Conservation (phyloP, 106 monocot species). For the Dendrobium catenatum region DNA sequence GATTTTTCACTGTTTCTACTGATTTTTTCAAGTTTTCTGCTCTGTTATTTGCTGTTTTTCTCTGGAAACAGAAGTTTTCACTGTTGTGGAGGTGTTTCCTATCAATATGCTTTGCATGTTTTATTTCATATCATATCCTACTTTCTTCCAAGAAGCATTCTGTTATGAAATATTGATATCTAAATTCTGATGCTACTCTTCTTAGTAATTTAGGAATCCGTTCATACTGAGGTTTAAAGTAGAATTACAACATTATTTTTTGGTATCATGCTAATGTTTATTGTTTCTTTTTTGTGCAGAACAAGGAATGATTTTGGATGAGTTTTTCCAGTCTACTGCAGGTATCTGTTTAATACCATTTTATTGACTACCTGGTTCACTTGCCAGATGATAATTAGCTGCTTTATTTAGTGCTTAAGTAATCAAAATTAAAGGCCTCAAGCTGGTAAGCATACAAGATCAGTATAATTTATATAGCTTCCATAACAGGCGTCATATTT, state of each 20-base stretch:
- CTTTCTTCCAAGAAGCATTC: background rate
- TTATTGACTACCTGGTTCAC: background rate
- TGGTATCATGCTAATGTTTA: background rate
- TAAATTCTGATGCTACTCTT: background rate
- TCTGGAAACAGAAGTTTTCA: too few relatives aligned
- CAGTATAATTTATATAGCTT: background rate
- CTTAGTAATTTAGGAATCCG: background rate
- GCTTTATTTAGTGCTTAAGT: background rate
- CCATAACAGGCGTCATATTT: background rate
- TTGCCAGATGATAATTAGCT: background rate
- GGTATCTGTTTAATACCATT: conserved; percentile 28
- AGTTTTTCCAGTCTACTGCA: conserved; percentile 93
- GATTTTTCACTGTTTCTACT: too few relatives aligned
- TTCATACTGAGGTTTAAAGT: background rate
- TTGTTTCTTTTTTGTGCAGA: conserved; percentile 42
- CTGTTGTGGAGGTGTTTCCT: too few relatives aligned
- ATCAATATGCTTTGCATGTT: too few relatives aligned
- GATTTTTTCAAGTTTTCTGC: too few relatives aligned
- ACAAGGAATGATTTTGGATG: conserved; percentile 72
- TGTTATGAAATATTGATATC: too few relatives aligned
- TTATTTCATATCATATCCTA: background rate
- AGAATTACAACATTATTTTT: background rate
- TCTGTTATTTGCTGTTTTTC: too few relatives aligned
- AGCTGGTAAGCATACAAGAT: background rate
- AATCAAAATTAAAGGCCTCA: background rate